These are phyloP conservation scores for Solanum hybrid DNA, from an alignment of 305 asterid genomes.

Conservation along the genomic window DNA sequence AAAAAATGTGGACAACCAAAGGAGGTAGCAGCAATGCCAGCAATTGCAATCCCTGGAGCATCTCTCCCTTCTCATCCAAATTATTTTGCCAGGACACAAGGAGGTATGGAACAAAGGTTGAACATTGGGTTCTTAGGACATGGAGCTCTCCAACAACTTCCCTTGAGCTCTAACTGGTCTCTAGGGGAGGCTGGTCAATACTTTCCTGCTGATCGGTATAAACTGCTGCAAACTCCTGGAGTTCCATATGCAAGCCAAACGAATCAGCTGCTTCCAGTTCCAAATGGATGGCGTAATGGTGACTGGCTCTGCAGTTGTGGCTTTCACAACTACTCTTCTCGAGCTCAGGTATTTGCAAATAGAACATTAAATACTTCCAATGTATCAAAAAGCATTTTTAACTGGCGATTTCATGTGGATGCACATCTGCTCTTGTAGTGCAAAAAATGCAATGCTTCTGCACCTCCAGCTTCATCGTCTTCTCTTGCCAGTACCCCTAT, in stretches of 20 bases:
- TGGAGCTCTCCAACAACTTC: slow-evolving; percentile 39
- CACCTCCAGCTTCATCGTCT: slow-evolving; percentile 38
- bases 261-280: slow-evolving; percentile 36
- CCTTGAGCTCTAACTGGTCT: slow-evolving; percentile 58
- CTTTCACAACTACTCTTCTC: slow-evolving; percentile 85
- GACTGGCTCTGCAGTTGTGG: slow-evolving; percentile 91
- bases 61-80: slow-evolving; percentile 70
- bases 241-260: slow-evolving; percentile 33
- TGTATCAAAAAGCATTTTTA: not conserved
- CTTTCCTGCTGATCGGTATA: slow-evolving; percentile 33
- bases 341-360: slow-evolving; percentile 41
- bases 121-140: slow-evolving; percentile 32
- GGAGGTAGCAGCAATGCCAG: slow-evolving; percentile 95
- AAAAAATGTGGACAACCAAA: slow-evolving; percentile 94
- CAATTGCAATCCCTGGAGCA: slow-evolving; percentile 72
- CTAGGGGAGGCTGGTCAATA: slow-evolving; percentile 40
- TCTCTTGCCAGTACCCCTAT: slow-evolving; percentile 45
- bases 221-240: slow-evolving; percentile 43
- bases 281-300: slow-evolving; percentile 80
- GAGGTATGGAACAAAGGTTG: slow-evolving; percentile 46
- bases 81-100: slow-evolving; percentile 79
- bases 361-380: not conserved
- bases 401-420: not conserved
- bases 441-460: slow-evolving; percentile 69
- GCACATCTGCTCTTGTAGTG: slow-evolving; percentile 50